Conservation (phyloP, 129 eudicot genomes). For the Lactuca sativa region DNA sequence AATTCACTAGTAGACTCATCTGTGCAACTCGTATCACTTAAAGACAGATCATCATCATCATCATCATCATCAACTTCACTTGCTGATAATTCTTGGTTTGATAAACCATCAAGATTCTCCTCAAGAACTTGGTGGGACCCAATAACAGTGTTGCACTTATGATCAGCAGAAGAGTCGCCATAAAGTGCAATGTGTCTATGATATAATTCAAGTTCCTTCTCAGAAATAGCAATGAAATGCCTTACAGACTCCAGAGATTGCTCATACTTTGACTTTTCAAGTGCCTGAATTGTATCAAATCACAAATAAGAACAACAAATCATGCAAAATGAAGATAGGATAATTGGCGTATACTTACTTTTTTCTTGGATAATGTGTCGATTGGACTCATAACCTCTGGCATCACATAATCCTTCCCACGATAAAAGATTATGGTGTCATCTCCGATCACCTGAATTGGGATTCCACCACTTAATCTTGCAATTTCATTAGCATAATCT, state of each 20-base stretch:
- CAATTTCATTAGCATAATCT: conserved; percentile 78
- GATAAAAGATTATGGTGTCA: conserved; percentile 73
- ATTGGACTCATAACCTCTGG: conserved; percentile 95
- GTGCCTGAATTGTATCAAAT: conserved; percentile 52
- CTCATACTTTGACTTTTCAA: conserved; percentile 91
- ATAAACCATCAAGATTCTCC: background rate
- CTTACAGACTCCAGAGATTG: conserved; percentile 90
- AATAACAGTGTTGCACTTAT: conserved; percentile 31
- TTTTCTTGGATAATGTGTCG: conserved; percentile 87
- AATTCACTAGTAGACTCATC: conserved; percentile 30
- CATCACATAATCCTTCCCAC: conserved; percentile 88
- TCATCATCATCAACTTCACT: conserved; percentile 23
- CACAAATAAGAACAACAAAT: conserved; percentile 9
- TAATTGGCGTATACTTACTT: conserved; percentile 37
- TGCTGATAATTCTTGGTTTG: background rate
- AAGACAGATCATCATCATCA: conserved; percentile 19
- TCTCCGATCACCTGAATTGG: conserved; percentile 82
- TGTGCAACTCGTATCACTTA: conserved; percentile 29
- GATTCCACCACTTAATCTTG: conserved; percentile 90
- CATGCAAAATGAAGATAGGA: background rate
- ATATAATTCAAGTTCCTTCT: conserved; percentile 86
- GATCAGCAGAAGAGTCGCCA: conserved; percentile 53
- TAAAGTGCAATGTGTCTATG: conserved; percentile 79
- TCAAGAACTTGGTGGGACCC: background rate
- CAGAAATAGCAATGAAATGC: conserved; percentile 73